Percentiles rank a stretch among this genome's conserved stretches.
Conservation (phyloP, 1,284 basidiomycete species). For the Pholiota adiposa region DNA sequence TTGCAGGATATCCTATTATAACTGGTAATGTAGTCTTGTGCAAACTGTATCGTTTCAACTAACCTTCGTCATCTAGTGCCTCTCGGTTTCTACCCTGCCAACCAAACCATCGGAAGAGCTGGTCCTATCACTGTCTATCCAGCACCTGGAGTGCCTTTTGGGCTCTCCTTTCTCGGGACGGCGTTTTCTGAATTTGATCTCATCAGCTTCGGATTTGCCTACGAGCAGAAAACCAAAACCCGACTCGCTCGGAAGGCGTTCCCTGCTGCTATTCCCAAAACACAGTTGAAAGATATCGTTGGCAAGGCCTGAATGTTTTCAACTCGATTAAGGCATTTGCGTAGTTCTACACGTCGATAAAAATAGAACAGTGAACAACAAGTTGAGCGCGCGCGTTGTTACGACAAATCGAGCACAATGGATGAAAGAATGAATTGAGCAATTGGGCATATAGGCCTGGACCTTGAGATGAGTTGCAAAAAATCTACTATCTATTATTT, state of each 20-base stretch:
- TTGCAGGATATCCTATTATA: constrained; percentile 64
- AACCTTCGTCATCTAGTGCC: constrained; percentile 44
- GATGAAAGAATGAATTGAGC: no score
- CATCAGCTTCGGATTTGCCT: constrained; percentile 64
- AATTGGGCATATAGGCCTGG: no score
- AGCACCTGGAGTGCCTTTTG: constrained; percentile 65
- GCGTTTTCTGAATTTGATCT: constrained; percentile 66
- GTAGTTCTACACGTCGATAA: no score
- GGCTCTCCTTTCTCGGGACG: constrained; percentile 65
- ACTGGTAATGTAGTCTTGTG: constrained; percentile 42
- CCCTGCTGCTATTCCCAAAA: constrained; percentile 59
- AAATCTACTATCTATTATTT: background rate
- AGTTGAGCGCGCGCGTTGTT: no score
- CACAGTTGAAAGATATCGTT: constrained; percentile 60
- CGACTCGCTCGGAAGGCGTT: constrained; percentile 57
- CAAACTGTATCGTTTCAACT: background rate
- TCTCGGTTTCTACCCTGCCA: constrained; percentile 62
- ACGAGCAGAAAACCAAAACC: constrained; percentile 66
- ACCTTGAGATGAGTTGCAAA: no score
- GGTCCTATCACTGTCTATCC: constrained; percentile 53
- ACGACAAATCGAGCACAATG: no score
- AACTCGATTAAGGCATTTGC: background rate
- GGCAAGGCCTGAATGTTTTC: constrained; percentile 14
- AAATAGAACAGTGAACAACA: no score
- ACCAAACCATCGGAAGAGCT: constrained; percentile 42